Base-by-base conservation (phyloP, 805 yeast species). In the Cyberlindnera nakhonratchasimensis region DNA sequence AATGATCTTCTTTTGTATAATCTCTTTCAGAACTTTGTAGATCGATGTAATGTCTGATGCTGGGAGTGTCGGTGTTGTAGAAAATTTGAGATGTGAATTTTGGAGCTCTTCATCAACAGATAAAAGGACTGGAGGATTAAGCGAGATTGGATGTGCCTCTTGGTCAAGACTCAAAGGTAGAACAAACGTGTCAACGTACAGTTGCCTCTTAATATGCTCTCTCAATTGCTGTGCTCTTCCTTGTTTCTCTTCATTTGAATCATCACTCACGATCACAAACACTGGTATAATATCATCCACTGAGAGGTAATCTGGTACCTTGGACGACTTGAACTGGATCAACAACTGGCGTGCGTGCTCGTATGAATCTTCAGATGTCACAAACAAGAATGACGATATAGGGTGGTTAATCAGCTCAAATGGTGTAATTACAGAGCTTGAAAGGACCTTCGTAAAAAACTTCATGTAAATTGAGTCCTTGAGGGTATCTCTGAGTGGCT, bases 321-420 rank as follows among this genome's bases (percentile, higher is more conserved):
- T 51, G 1, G 64, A 58, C 1, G 65, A 69, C 49, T 72, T 75
- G 62, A 75, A 82, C 34, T 69, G 66, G 3, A 79, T 74, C 18
- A 86, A 63, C 29, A 79, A 58, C 16, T 72, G 74, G 39, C 83
- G 71, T 5, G 93, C 79, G n/a, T 65, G 62, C 11, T 75, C 80
- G 24, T 77, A 60, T 0, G 74, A 46, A 43, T 81, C 86, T 12
- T 63, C 50, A 18, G 77, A 70, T 18, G 86, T 76, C 4, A 88
- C 68, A 1, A 82, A 80, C 38, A 88, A 71, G 12, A 91, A 58
- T 31, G 89, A 84, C 3, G 86, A 74, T 2, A 88, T 75, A 0
- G 97, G 97, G 58, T 90, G 96, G 51, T 85, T 81, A 60, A 89
- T 80, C 5, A 88, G 81, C 61, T 91, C 97, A 58, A 86, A 87